Conservation (phyloP, 768 basidiomycete genomes). For the Lactarius evosmus region DNA sequence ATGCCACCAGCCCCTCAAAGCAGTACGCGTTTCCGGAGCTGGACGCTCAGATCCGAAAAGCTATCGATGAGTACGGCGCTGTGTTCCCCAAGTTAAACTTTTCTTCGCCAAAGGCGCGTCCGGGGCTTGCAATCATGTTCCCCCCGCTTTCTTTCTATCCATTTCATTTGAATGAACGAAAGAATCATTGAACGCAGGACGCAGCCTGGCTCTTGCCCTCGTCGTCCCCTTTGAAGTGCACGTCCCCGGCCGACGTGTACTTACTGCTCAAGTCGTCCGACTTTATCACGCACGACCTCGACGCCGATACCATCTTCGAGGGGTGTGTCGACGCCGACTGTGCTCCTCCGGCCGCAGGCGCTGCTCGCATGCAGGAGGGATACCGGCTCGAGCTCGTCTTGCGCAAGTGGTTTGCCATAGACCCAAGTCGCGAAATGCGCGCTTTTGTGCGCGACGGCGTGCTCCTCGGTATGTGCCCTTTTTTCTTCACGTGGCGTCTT, state of each 20-base stretch:
- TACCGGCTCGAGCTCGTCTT: conserved; percentile 83
- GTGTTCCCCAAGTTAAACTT: conserved; percentile 98
- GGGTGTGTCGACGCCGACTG: conserved; percentile 43
- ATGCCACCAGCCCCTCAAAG: conserved; percentile 32
- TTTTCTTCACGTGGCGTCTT: background rate
- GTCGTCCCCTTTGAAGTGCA: conserved; percentile 82
- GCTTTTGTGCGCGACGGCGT: conserved; percentile 79
- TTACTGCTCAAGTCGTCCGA: conserved; percentile 90
- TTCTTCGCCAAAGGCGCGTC: conserved; percentile 80
- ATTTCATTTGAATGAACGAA: background rate
- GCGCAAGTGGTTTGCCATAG: conserved; percentile 86
- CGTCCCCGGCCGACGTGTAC: conserved; percentile 85
- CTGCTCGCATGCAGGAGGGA: conserved; percentile 16
- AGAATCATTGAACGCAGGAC: conserved; percentile 53
- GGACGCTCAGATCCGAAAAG: conserved; percentile 65
- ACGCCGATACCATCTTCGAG: conserved; percentile 58
- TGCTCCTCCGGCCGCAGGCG: no score
- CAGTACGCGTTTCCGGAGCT: conserved; percentile 76
- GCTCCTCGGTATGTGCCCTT: conserved; percentile 61
- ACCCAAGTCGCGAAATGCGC: conserved; percentile 78
- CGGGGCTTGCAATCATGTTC: conserved; percentile 5
- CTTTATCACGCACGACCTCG: conserved; percentile 79
- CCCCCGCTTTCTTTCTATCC: no score
- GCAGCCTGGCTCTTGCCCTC: conserved; percentile 88
- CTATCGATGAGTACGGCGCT: conserved; percentile 66